Percentiles rank a stretch among this genome's conserved stretches.
Evolutionary conservation across 2,329 filamentous ascomycete genomes (phyloP).

Genomic region (Exserohilum turcica): DNA sequence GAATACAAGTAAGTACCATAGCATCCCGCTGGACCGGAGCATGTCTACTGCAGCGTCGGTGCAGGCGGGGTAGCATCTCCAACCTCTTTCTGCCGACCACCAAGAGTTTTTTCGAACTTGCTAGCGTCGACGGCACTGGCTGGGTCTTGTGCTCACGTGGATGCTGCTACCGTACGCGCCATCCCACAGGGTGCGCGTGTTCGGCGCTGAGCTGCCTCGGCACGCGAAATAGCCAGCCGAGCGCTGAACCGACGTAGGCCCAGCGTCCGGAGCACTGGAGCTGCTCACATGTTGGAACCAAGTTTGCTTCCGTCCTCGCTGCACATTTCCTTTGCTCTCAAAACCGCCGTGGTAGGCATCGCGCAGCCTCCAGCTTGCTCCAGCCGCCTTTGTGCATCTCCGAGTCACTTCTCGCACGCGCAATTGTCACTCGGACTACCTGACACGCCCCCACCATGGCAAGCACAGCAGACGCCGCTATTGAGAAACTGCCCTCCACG

Average conservation of each 20-base stretch:
- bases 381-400: conserved; percentile 5
- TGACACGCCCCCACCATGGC: conserved; percentile 28
- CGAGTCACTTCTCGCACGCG: not conserved
- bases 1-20: too few relatives aligned
- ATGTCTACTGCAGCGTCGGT: not conserved
- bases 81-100: not conserved
- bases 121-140: not conserved
- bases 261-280: conserved; percentile 37
- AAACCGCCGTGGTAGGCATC: conserved; percentile 2
- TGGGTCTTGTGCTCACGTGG: not conserved
- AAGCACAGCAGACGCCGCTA: conserved; percentile 27
- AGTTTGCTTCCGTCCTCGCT: conserved; percentile 19
- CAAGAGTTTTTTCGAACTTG: not conserved
- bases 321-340: conserved; percentile 9
- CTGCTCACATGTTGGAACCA: conserved; percentile 32
- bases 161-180: not conserved
- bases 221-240: conserved; percentile 26
- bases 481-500: conserved; percentile 40
- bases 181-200: conserved; percentile 6
- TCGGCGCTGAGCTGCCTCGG: conserved; percentile 30
- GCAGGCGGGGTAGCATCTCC: not conserved
- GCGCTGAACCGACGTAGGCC: conserved; percentile 30
- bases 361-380: not conserved
- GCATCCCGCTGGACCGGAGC: not conserved
- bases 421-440: conserved; percentile 8